Conservation (phyloP, 306 rosid species). For the Delonix regia region DNA sequence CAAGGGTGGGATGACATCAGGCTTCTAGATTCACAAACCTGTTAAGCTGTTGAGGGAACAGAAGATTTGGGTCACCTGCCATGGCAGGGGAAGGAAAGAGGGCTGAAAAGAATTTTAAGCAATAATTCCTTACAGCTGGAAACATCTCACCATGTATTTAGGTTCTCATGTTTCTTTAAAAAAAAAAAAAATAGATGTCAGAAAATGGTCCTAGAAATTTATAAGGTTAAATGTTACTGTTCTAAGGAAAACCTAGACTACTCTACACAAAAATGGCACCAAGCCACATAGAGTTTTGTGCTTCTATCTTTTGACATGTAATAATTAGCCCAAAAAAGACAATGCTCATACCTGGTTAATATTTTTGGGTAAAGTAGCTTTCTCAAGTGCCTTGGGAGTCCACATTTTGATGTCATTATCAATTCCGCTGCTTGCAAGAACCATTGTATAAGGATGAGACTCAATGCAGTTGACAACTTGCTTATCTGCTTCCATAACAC, state of each 20-base stretch:
- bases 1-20: not conserved
- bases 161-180: not conserved
- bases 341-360: constrained; percentile 68
- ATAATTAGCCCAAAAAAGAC: constrained; percentile 29
- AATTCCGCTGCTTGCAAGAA: constrained; percentile 94
- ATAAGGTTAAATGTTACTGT: not conserved
- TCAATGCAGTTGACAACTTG: constrained; percentile 81
- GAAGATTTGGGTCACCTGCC: not conserved
- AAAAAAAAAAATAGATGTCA: too few relatives aligned
- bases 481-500: constrained; percentile 87
- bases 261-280: constrained; percentile 24
- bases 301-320: constrained; percentile 16
- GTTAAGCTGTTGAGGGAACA: too few relatives aligned
- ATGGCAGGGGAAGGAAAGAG: too few relatives aligned
- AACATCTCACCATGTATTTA: not conserved
- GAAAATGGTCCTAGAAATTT: not conserved
- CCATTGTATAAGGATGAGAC: constrained; percentile 81
- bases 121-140: too few relatives aligned
- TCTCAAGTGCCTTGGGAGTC: constrained; percentile 85
- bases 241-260: not conserved
- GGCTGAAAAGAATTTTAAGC: too few relatives aligned
- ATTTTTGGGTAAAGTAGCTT: constrained; percentile 66
- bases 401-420: constrained; percentile 83
- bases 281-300: constrained; percentile 6
- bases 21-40: too few relatives aligned